Evolutionary conservation across 345 rosid genomes (phyloP).

Genomic region (Eucalyptus cloeziana): DNA sequence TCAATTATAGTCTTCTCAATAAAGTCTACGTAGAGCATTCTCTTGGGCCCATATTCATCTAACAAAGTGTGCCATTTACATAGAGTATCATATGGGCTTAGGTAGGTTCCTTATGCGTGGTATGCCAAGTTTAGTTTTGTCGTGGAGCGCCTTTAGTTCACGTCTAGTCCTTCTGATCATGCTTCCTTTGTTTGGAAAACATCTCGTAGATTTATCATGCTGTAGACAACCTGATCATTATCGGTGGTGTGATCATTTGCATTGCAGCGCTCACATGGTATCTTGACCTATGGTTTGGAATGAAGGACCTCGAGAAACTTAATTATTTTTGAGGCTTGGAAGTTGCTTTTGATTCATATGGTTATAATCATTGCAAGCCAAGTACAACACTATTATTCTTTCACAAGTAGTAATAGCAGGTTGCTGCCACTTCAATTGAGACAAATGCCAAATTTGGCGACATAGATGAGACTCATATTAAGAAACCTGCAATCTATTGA

Average conservation of each 20-base stretch:
- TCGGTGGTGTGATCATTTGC: neutral
- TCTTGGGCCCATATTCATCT: neutral
- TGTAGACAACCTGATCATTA: neutral
- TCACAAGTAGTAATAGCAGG: neutral
- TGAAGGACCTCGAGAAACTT: neutral
- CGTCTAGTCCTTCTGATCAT: neutral
- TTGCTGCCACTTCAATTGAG: neutral
- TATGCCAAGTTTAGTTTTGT: neutral
- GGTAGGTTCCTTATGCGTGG: neutral
- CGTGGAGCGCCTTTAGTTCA: neutral
- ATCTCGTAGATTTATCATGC: neutral
- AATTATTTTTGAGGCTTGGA: neutral
- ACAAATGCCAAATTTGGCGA: neutral
- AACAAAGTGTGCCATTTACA: neutral
- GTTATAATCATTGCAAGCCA: neutral
- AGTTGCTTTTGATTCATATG: neutral
- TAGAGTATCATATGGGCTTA: neutral
- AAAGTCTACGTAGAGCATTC: neutral
- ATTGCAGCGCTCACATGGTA: neutral
- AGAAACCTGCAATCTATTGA: neutral
- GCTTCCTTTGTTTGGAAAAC: neutral
- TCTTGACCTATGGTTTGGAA: neutral
- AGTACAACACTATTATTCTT: neutral
- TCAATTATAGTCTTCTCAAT: neutral
- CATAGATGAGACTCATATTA: neutral